These are phyloP conservation scores for Aspergillus puulaauensis DNA, from an alignment of 2,329 filamentous ascomycete species.

Conservation along the genomic window DNA sequence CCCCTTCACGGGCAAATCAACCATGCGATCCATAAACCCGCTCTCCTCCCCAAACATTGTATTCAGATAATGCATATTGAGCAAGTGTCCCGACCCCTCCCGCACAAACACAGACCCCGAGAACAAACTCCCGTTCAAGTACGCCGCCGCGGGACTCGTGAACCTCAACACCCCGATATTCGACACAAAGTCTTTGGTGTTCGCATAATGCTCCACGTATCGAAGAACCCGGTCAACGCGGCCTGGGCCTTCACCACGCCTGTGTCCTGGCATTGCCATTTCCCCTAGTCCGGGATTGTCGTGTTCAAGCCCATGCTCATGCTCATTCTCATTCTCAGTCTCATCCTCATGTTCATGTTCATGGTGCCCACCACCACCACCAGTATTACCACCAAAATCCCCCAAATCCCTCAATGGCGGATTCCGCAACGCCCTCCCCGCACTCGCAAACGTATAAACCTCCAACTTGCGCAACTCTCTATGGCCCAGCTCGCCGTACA, in stretches of 20 bases:
- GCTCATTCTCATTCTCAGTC: neutral
- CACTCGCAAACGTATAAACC: conserved; percentile 5
- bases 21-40: conserved; percentile 1
- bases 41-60: conserved; percentile 2
- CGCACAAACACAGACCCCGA: neutral
- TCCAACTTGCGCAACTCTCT: neutral
- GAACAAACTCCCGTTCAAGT: neutral
- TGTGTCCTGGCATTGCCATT: neutral
- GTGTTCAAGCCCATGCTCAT: neutral
- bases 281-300: neutral
- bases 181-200: conserved; percentile 1
- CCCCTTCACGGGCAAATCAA: neutral
- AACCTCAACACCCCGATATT: conserved; percentile 4
- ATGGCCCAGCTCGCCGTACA: neutral
- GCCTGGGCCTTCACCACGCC: neutral
- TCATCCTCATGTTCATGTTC: neutral
- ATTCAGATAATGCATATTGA: conserved; percentile 8
- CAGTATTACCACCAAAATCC: no score
- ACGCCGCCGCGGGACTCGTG: neutral
- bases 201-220: conserved; percentile 7
- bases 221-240: neutral
- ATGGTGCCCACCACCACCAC: no score
- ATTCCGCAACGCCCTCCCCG: neutral
- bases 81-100: neutral
- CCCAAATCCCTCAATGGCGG: neutral